Evolutionary conservation across 371 early-diverging fungal species (phyloP), one percentile per base, ranked within the genome.

Genomic region (Syncephalastrum sp.): DNA sequence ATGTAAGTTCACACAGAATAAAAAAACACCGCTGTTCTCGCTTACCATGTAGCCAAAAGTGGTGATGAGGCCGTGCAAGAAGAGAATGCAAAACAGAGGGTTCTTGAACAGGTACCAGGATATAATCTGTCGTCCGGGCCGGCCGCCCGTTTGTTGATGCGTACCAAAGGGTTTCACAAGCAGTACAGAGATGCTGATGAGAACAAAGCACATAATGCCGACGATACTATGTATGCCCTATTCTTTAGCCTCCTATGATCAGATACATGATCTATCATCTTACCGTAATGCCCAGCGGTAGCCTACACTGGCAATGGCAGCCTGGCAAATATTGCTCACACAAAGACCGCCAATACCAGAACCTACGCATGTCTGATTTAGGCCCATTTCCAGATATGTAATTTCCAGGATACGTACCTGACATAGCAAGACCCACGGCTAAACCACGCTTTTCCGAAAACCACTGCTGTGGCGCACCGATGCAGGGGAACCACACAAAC

Each of bases 401-500:
- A 33, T 3, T 3, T 33, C 7, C 7, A 33, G 8, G 1, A 10
- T 33, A 33, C 38, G 6, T 33, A 33, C 38, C 90, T 16, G 60
- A 53, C 60, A 87, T 78, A 13, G 87, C 86, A 8, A 90, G 59
- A 6, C 92, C 92, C 13, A 86, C 82, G 1, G 91, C 91, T 24
- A 89, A 59, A 2, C 88, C 88, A 16, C 91, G 81, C 44, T 75
- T 56, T 50, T 75, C 80, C 47, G 66, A 57, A 58, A 91, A 93
- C 87, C 87, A 91, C 50, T 91, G 87, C 16, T 84, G 73, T 0
- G 87, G 82, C 5, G 88, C 79, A 7, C 83, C 70, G 13, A 89
- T 64, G 46, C 84, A 84, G 1, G 91, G 87, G 38, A 90, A 83
- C 73, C 83, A 88, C 5, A 86, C 56, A 46, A 93, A 68, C 0